Evolutionary conservation across 495 filamentous ascomycete genomes (phyloP), one percentile per base, ranked within the genome.

Genomic region (Trichodelitschia bisporula): DNA sequence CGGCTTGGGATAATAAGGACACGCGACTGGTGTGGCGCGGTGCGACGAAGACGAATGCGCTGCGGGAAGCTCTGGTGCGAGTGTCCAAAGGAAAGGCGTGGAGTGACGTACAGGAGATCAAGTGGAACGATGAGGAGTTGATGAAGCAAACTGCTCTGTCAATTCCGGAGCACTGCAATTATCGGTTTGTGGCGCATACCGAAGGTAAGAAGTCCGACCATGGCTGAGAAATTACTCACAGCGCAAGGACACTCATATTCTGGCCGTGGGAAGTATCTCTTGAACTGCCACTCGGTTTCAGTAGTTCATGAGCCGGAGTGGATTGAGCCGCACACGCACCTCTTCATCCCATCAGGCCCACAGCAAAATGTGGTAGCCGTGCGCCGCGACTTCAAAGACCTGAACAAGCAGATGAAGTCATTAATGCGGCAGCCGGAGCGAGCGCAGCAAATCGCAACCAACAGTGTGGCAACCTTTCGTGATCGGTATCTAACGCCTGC

Each of bases 401-500:
- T 49, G 2, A 23, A 28, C 12, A 15, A 13, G 9, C 36, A 36
- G 31, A 45, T 49, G 26, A 18, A 33, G 5, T 16, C 30, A 3
- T 23, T 45, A 4, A 27, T 42, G 9, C n/a, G 33, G 5, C 31
- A 40, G 24, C 30, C 28, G 11, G 15, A 19, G 4, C 14, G 32
- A 15, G 35, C 41, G 9, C 3, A 31, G 18, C 18, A 17, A 11
- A 47, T 49, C 19, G 41, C 45, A 1, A 28, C 35, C 10, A 49
- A 49, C 25, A 32, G 30, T 12, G 28, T 31, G 1, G 14, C n/a
- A 12, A 39, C 28, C 12, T 49, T 49, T 28, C 31, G 44, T 14
- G 41, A 49, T 14, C 21, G 41, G 10, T 49, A 49, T 29, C 44
- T 49, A 6, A 49, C 45, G 1, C 41, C 38, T 0, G 45, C 45